Conservation (phyloP, 768 basidiomycete species). For the Exidia glandulosa region DNA sequence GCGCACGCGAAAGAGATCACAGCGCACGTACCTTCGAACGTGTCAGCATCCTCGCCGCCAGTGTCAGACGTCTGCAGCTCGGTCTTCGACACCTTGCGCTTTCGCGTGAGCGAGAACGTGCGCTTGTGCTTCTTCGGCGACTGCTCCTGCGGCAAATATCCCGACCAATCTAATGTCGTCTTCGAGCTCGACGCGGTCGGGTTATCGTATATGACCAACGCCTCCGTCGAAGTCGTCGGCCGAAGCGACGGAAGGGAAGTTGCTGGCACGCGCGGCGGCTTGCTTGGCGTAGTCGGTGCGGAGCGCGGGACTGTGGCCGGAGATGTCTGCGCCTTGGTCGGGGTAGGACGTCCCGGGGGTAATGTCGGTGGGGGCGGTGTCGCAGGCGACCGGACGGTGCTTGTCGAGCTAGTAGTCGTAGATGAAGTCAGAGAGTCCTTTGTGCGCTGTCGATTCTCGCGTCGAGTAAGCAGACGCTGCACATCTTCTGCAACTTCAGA, state of each 20-base stretch:
- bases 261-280: neutral
- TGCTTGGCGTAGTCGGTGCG: neutral
- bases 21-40: neutral
- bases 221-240: neutral
- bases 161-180: neutral
- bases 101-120: neutral
- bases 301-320: neutral
- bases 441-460: neutral
- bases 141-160: neutral
- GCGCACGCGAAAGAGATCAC: neutral
- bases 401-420: neutral
- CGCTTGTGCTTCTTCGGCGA: neutral
- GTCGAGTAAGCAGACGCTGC: neutral
- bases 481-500: neutral
- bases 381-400: neutral
- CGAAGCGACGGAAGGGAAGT: neutral
- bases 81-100: neutral
- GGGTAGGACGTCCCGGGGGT: neutral
- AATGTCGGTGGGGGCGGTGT: neutral
- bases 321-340: neutral
- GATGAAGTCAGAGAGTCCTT: neutral
- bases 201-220: neutral
- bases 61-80: neutral
- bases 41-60: neutral
- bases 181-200: neutral